Evolutionary conservation across 2,329 filamentous ascomycete genomes (phyloP).

Genomic region (Neoarthrinium moseri): DNA sequence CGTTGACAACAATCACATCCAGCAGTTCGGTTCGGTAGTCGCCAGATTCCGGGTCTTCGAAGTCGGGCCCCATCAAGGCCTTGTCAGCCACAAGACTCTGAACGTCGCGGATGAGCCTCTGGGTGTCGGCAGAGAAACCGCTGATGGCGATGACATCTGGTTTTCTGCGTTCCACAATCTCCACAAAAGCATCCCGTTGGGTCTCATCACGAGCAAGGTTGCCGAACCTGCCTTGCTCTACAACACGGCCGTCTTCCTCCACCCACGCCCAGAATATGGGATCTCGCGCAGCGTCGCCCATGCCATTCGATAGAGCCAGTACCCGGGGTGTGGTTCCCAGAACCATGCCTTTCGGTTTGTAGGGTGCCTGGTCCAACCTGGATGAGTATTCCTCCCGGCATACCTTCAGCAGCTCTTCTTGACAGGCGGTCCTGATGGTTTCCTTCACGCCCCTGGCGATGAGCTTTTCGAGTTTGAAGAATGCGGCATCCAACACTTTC

Average conservation of each 20-base stretch:
- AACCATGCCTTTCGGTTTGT: conserved; percentile 90
- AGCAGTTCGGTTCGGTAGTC: conserved; percentile 76
- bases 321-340: conserved; percentile 86
- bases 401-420: conserved; percentile 83
- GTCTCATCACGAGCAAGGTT: conserved; percentile 72
- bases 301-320: conserved; percentile 82
- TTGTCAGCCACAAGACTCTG: conserved; percentile 76
- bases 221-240: conserved; percentile 84
- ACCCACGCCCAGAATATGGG: conserved; percentile 90
- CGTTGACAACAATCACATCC: conserved; percentile 89
- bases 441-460: conserved; percentile 94
- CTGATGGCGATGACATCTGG: conserved; percentile 90
- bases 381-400: conserved; percentile 88
- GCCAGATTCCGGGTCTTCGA: conserved; percentile 73
- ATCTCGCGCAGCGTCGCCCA: conserved; percentile 70
- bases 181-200: conserved; percentile 69
- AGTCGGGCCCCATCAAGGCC: conserved; percentile 76
- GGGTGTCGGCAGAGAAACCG: conserved; percentile 83
- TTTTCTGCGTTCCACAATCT: conserved; percentile 74
- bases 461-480: conserved; percentile 77
- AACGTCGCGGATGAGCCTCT: conserved; percentile 79
- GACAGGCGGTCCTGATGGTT: conserved; percentile 87
- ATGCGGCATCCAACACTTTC: conserved; percentile 79
- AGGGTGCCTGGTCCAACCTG: conserved; percentile 91
- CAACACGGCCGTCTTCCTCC: conserved; percentile 84